Evolutionary conservation across 2,329 filamentous ascomycete species (phyloP), one percentile per base, ranked within the genome.

Genomic region (Knufia petricola): DNA sequence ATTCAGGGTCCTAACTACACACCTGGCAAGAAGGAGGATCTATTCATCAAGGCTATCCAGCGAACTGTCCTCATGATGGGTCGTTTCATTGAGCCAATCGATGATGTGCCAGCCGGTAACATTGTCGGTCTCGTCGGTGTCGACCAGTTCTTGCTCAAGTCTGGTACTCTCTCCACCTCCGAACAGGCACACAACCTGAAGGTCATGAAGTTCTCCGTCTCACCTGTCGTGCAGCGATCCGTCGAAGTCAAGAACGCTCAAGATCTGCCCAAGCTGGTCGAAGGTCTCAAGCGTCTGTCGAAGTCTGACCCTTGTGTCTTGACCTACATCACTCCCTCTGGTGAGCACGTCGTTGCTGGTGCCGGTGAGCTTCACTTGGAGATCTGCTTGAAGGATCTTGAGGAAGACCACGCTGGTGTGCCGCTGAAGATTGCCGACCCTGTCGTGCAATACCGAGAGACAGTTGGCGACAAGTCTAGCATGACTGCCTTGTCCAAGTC

Each of bases 181-280:
- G 92, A 98, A 62, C 94, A 87, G 59, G 90, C 92, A 69, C 92
- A 98, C 85, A 98, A 98, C 84, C 77, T 98, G 66, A 96, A 96
- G 85, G 92, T 98, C 76, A 98, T 98, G 92, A 96, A 95, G 81
- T 98, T 98, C 85, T 98, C 92, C 67, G 92, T 98, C 70, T 96
- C 92, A 53, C 92, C 92, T 64, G 92, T 98, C 75, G 92, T 98
- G 60, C 90, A 85, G 76, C 90, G 90, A 63, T 95, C 92, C 72
- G 92, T 98, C 66, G 87, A 95, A 76, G 90, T 95, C 79, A 96
- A 96, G 87, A 98, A 98, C 77, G 92, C 92, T 66, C 88, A 94
- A 77, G 92, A 98, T 80, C 83, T 98, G 58, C 92, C 92, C 73
- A 98, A 98, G 84, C 84, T 98, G 54, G 92, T 98, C 64, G 92